Base-by-base conservation (phyloP, 495 filamentous ascomycete species). In the Penicillium paradoxum region DNA sequence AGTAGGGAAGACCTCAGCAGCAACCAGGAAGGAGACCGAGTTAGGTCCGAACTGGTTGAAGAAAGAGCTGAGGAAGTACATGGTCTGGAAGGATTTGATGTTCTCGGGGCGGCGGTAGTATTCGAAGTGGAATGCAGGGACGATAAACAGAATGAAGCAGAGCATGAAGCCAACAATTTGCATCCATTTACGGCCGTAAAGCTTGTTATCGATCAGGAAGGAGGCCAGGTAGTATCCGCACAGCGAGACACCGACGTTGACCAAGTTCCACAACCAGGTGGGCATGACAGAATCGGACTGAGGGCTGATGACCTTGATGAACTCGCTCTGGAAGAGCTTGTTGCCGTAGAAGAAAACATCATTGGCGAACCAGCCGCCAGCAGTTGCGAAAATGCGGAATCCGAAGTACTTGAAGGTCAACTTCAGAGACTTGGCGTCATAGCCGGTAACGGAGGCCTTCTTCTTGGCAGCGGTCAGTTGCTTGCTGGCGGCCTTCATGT, bases 41-140 rank as follows among this genome's bases (percentile, higher is more conserved):
- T 95, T 96, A 69, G 91, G 90, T 7, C 91, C 90, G 62, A 96
- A 95, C 68, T 96, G 91, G 77, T 93, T 95, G 83, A 96, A 96
- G 78, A 96, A 95, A 34, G 86, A 89, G 40, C 86, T 88, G 42
- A 93, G 68, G 76, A 91, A 96, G 78, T 95, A 81, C 87, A 96
- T 93, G 54, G 90, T 81, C 70, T 93, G 89, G 85, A 96, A 96
- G 0, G 75, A 72, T 53, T 85, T 78, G 73, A 95, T 84, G 59
- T 87, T 79, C 14, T 71, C 72, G 0, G 76, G 73, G 11, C 63
- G 65, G 13, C 75, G 86, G 75, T 88, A 95, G 77, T 91, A 91
- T 0, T 87, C 62, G 77, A 80, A 95, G 62, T 88, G 70, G 80
- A 95, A 95, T 29, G 81, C 89, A 6, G 91, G 90, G 15, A 95